A percentile compares a stretch with the other conserved stretches of the same genome.
These are phyloP conservation scores for Aspergillus fijiensis DNA, from an alignment of 2,329 filamentous ascomycete species.

Conservation along the genomic window DNA sequence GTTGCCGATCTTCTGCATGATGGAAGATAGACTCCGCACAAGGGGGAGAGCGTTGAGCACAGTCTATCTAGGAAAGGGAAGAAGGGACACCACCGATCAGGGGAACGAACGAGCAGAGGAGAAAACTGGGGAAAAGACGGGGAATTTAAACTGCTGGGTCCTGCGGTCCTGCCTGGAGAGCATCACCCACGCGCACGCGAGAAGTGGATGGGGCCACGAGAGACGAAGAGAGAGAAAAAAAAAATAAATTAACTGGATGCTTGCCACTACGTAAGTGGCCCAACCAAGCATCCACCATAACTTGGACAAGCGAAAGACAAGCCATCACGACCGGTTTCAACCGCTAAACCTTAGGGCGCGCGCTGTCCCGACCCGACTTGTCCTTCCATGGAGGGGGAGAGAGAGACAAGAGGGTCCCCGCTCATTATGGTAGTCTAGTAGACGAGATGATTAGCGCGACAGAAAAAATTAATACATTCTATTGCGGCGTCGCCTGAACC, in stretches of 20 bases:
- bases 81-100: slow-evolving; percentile 1
- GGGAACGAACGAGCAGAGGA: neutral
- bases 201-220: neutral
- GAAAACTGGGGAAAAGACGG: slow-evolving; percentile 9
- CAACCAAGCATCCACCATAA: neutral
- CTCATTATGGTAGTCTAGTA: neutral
- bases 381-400: neutral
- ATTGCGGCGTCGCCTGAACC: neutral
- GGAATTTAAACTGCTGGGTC: slow-evolving; percentile 3
- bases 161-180: neutral
- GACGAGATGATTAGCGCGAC: slow-evolving; percentile 1
- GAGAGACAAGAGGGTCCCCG: neutral
- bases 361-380: slow-evolving; percentile 2
- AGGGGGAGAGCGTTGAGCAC: neutral
- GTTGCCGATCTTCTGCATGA: slow-evolving; percentile 51
- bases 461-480: neutral
- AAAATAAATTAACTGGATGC: neutral
- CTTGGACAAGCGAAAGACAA: neutral
- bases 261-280: neutral
- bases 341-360: slow-evolving; percentile 1
- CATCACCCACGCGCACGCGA: neutral
- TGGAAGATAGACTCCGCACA: slow-evolving; percentile 13
- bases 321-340: slow-evolving; percentile 4
- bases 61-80: neutral
- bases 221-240: neutral